Base-by-base conservation (phyloP, 2,329 filamentous ascomycete species). In the Fusarium metavorans region DNA sequence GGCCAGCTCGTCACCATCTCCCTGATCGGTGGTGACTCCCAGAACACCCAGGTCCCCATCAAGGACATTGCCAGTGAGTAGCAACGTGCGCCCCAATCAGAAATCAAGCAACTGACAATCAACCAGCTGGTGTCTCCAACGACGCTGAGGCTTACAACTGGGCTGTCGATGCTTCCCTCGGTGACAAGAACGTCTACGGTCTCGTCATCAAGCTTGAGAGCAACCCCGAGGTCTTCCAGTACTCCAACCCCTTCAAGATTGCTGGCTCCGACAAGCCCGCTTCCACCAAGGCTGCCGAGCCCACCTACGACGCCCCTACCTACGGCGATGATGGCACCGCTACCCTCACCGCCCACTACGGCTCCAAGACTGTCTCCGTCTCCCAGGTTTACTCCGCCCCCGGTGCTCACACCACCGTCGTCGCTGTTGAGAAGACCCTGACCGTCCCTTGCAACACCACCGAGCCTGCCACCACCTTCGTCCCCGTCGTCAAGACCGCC, bases 221-320 rank as follows among this genome's bases (percentile, higher is more conserved):
- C 73, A 79, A 90, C 83, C 64, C 83, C 25, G 72, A 59, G 13
- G 82, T 86, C 79, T 90, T 89, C 87, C 90, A 92, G 86, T 92
- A 88, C 87, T 90, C 89, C 66, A 87, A 87, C 84, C 89, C 89
- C 76, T 92, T 92, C 85, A 77, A 84, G 78, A 90, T 91, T 78
- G 78, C 80, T 65, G 83, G 79, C 56, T 77, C 70, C 30, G 76
- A 66, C 58, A 66, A 72, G 68, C 62, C 77, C 56, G 61, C 72
- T 35, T 25, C 45, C 39, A 20, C 48, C 41, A 34, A 62, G 45
- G 8, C 30, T 14, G 18, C 16, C 54, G 16, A 50, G 45, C 5
- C 23, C 25, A 70, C 73, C 66, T 68, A 60, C 69, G 59, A 67
- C 65, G 75, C 72, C 66, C 68, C 80, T 70, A 71, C 73, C 61